A percentile compares a stretch with the other conserved stretches of the same genome.
Conservation (phyloP, 192 early-diverging fungal genomes). For the Backusella australiensis region DNA sequence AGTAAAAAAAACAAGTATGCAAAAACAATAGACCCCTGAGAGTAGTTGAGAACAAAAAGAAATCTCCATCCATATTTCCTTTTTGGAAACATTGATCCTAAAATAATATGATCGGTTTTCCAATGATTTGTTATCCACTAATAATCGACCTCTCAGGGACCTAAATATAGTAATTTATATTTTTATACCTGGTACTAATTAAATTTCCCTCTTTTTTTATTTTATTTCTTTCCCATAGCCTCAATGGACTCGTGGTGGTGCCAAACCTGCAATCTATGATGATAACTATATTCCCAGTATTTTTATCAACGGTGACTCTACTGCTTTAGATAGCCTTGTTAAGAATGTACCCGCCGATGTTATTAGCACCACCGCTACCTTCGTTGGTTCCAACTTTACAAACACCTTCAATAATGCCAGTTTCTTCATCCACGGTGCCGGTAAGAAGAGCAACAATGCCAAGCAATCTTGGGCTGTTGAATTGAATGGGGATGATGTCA, state of each 20-base stretch:
- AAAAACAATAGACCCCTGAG: constrained; percentile 33
- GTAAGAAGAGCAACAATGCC: constrained; percentile 50
- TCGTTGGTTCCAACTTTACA: constrained; percentile 37
- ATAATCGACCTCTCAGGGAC: background rate
- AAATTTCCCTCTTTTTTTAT: background rate
- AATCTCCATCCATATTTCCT: constrained; percentile 24
- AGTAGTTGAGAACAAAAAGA: constrained; percentile 25
- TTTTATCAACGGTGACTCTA: constrained; percentile 34
- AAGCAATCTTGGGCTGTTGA: constrained; percentile 47
- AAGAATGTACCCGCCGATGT: constrained; percentile 14
- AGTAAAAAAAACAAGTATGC: constrained; percentile 30
- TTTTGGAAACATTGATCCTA: background rate
- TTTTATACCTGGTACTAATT: background rate
- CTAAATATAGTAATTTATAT: background rate
- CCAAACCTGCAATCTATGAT: constrained; percentile 34
- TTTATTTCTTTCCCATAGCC: constrained; percentile 4
- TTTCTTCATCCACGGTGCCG: constrained; percentile 46
- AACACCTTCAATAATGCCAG: constrained; percentile 28
- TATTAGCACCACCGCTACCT: constrained; percentile 25
- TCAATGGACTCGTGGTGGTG: constrained; percentile 40
- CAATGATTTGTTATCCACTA: background rate
- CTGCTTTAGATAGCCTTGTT: constrained; percentile 24
- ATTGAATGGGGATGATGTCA: constrained; percentile 18
- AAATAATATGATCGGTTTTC: background rate
- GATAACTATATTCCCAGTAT: constrained; percentile 49